Percentiles rank a stretch among this genome's conserved stretches.
Conservation (phyloP, 1,139 yeast species). For the Debaryomycetaceae sp. region DNA sequence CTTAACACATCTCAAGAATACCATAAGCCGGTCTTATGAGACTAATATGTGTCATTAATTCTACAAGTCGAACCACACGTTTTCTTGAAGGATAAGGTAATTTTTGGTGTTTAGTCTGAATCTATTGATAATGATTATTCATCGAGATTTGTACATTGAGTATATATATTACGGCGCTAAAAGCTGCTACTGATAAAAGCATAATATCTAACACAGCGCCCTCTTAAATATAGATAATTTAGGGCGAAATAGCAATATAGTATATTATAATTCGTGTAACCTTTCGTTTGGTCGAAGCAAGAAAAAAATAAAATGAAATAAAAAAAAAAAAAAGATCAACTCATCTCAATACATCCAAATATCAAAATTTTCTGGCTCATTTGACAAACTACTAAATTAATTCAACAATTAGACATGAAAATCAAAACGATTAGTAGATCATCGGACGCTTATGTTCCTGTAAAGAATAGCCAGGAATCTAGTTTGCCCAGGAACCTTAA, state of each 20-base stretch:
- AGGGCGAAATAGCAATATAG: not conserved
- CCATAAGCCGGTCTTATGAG: slow-evolving; percentile 14
- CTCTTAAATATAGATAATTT: not conserved
- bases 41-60: too few relatives aligned
- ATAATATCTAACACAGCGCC: not conserved
- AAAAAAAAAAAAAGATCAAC: not conserved
- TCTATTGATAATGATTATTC: too few relatives aligned
- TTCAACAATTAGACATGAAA: slow-evolving; percentile 47
- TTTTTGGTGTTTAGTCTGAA: too few relatives aligned
- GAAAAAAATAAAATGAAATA: not conserved
- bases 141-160: too few relatives aligned
- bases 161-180: slow-evolving; percentile 1
- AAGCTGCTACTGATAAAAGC: not conserved
- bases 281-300: not conserved
- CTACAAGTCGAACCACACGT: too few relatives aligned
- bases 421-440: slow-evolving; percentile 89
- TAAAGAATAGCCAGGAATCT: slow-evolving; percentile 82
- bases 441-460: slow-evolving; percentile 88
- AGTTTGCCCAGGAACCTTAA: slow-evolving; percentile 85
- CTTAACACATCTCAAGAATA: too few relatives aligned
- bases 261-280: not conserved
- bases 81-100: too few relatives aligned
- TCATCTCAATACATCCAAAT: slow-evolving; percentile 6
- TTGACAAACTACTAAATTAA: not conserved
- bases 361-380: not conserved